Evolutionary conservation across 257 asterid genomes (phyloP).

Genomic region (Galeopsis tetrahit): DNA sequence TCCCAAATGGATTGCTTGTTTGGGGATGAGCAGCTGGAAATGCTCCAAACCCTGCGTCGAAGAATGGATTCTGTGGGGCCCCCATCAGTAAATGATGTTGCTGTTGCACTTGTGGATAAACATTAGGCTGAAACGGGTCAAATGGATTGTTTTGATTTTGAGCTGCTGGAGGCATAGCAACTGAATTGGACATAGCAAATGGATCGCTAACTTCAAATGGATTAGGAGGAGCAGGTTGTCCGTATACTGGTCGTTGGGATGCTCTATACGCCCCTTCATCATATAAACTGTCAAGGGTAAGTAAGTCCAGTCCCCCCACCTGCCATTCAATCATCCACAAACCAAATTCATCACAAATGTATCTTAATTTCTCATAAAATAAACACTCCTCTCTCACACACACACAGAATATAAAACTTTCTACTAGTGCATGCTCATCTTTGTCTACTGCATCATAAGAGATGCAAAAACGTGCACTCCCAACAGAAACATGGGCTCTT

Average conservation of each 20-base stretch:
- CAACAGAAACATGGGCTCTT: too few species aligned
- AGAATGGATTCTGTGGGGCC: constrained; percentile 73
- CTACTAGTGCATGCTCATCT: too few species aligned
- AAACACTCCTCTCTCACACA: background rate
- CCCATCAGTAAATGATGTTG: constrained; percentile 47
- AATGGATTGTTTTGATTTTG: constrained; percentile 76
- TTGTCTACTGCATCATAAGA: too few species aligned
- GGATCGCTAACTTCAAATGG: constrained; percentile 89
- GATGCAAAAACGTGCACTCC: too few species aligned
- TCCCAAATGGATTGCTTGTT: constrained; percentile 77
- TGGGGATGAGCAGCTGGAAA: constrained; percentile 75
- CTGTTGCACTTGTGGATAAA: constrained; percentile 58
- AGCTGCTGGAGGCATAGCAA: constrained; percentile 57
- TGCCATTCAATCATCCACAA: constrained; percentile 38
- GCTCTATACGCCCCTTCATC: constrained; percentile 95
- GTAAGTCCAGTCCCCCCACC: constrained; percentile 98
- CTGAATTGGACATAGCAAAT: constrained; percentile 57
- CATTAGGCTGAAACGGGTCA: constrained; percentile 61
- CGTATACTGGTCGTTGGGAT: constrained; percentile 81
- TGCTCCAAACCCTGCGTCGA: constrained; percentile 56
- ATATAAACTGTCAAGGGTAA: constrained; percentile 77
- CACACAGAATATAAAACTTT: too few species aligned
- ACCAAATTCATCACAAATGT: background rate
- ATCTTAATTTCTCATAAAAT: background rate
- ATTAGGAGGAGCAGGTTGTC: constrained; percentile 81